Conservation (phyloP, 176 grass and related monocot genomes). For the Juncus inflexus region DNA sequence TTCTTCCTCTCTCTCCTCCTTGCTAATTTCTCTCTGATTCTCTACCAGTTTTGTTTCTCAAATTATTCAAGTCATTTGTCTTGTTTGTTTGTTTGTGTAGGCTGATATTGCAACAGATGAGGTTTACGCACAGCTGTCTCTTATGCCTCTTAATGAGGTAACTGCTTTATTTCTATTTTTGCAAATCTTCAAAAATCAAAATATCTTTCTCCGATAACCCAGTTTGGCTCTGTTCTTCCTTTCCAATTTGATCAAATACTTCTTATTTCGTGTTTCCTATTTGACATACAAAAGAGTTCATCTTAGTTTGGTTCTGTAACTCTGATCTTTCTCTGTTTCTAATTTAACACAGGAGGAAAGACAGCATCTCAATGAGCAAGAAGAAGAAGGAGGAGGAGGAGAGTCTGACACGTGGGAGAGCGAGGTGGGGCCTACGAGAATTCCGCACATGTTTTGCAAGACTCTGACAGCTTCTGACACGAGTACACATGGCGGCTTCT, state of each 20-base stretch:
- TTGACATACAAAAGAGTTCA: too few relatives aligned
- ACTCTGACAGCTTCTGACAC: conserved; percentile 89
- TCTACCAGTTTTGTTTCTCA: conserved; percentile 25
- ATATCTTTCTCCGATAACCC: too few relatives aligned
- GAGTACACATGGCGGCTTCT: conserved; percentile 92
- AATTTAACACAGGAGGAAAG: too few relatives aligned
- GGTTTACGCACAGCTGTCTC: conserved; percentile 73
- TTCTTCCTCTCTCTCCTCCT: neutral
- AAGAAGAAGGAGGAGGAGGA: conserved; percentile 25
- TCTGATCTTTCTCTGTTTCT: too few relatives aligned
- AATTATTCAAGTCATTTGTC: neutral
- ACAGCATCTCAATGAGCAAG: conserved; percentile 3
- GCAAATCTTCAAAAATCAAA: neutral
- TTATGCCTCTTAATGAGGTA: conserved; percentile 59
- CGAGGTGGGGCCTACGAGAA: conserved; percentile 34
- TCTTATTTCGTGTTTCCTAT: too few relatives aligned
- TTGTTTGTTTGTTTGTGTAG: conserved; percentile 31
- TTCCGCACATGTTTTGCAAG: conserved; percentile 97
- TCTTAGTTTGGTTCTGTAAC: too few relatives aligned
- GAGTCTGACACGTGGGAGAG: conserved; percentile 37
- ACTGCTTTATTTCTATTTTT: neutral
- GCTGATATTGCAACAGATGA: conserved; percentile 74
- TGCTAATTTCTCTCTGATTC: neutral
- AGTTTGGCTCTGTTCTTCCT: too few relatives aligned
- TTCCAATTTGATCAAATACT: too few relatives aligned